Conservation (phyloP, 2,329 filamentous ascomycete genomes). For the Claviceps monticola region DNA sequence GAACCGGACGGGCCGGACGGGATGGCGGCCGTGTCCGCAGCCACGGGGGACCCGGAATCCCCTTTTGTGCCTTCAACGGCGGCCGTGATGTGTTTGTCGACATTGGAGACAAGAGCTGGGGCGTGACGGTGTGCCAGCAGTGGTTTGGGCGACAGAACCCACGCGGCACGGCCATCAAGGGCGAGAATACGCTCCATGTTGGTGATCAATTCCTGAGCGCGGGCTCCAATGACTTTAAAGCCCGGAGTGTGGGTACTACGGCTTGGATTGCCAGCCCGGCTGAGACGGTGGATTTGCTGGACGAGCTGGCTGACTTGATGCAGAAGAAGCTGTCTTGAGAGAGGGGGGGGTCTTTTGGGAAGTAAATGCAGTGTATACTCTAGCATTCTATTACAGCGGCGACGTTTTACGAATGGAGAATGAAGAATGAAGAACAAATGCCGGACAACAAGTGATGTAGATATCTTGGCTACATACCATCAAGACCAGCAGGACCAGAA, state of each 20-base stretch:
- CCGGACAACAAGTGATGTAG: no score
- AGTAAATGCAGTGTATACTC: no score
- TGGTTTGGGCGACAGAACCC: conserved; percentile 53
- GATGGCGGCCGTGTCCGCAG: conserved; percentile 2
- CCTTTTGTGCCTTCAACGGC: conserved; percentile 97
- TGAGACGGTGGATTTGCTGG: conserved; percentile 80
- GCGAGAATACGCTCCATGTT: conserved; percentile 76
- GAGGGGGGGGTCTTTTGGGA: no score
- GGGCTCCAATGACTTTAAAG: conserved; percentile 94
- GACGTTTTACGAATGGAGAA: no score
- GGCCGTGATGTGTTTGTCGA: conserved; percentile 97
- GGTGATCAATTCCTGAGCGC: conserved; percentile 95
- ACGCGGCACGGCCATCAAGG: conserved; percentile 36
- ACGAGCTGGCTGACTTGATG: conserved; percentile 57
- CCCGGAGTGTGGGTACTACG: conserved; percentile 79
- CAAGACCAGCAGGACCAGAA: no score
- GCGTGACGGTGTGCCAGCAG: conserved; percentile 79
- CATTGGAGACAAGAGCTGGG: conserved; percentile 96
- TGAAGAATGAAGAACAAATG: no score
- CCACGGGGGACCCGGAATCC: conserved; percentile 32
- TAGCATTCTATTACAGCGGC: no score
- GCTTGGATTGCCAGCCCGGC: conserved; percentile 91
- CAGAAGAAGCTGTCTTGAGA: conserved; percentile 8
- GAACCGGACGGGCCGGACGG: neutral
- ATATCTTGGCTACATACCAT: no score